A percentile compares a stretch with the other conserved stretches of the same genome.
Conservation (phyloP, 1,284 basidiomycete genomes). For the Calocybe gambosa region DNA sequence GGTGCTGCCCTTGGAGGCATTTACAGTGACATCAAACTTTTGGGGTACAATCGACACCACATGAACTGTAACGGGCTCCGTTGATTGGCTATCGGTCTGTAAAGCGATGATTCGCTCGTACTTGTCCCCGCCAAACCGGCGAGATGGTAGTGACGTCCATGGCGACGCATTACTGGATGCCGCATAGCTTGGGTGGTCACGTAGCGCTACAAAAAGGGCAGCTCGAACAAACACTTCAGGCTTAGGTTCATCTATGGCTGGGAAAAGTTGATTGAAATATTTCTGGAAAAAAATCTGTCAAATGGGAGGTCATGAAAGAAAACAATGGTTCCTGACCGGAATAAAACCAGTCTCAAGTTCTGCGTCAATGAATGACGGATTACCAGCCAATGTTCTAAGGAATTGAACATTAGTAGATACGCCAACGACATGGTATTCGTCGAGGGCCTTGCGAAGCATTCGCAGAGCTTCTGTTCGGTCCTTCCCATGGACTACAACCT, state of each 20-base stretch:
- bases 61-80: constrained; percentile 37
- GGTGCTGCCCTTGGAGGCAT: constrained; percentile 27
- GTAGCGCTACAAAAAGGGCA: constrained; percentile 68
- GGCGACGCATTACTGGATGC: constrained; percentile 35
- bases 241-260: constrained; percentile 48
- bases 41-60: constrained; percentile 37
- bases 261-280: constrained; percentile 75
- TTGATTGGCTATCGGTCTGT: constrained; percentile 42
- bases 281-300: constrained; percentile 42
- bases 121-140: constrained; percentile 71
- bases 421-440: constrained; percentile 88
- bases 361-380: constrained; percentile 72
- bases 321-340: constrained; percentile 36
- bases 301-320: neutral
- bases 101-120: constrained; percentile 57
- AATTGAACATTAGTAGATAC: constrained; percentile 92
- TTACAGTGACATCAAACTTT: constrained; percentile 51
- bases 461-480: constrained; percentile 85
- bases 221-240: constrained; percentile 70
- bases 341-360: constrained; percentile 95
- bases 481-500: constrained; percentile 85
- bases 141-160: constrained; percentile 64
- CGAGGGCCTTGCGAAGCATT: constrained; percentile 73
- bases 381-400: constrained; percentile 69
- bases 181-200: constrained; percentile 42